Evolutionary conservation across 1,284 basidiomycete species (phyloP).

Genomic region (Ganoderma meredithae): DNA sequence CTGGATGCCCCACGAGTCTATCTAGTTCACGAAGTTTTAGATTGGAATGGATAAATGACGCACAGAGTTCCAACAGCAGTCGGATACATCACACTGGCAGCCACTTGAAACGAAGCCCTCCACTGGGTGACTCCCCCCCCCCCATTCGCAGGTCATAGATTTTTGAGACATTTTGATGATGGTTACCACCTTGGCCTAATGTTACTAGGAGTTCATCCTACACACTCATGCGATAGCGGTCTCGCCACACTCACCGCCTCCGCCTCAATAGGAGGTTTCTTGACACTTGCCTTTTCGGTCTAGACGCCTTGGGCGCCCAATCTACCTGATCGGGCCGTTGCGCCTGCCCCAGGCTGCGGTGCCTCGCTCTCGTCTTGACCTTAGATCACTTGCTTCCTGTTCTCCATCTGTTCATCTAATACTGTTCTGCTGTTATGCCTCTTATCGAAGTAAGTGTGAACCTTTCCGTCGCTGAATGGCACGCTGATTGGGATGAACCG

Average conservation of each 20-base stretch:
- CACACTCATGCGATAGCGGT: no score
- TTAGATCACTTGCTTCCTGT: not conserved
- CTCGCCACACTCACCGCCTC: no score
- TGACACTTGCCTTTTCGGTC: slow-evolving; percentile 7
- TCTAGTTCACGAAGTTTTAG: not conserved
- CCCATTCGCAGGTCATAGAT: no score
- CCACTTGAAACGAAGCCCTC: no score
- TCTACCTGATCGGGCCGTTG: not conserved
- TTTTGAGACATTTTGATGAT: no score
- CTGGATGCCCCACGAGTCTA: no score
- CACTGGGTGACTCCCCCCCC: no score
- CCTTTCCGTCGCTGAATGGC: not conserved
- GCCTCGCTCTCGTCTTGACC: slow-evolving; percentile 3
- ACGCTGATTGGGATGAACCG: not conserved
- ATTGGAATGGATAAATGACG: not conserved
- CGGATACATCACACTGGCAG: no score
- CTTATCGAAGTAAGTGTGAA: slow-evolving; percentile 29
- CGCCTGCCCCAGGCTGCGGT: not conserved
- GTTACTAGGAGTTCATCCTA: no score
- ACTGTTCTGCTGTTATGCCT: slow-evolving; percentile 16
- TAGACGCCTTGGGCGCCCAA: not conserved
- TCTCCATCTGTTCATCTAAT: not conserved
- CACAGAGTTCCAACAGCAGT: not conserved
- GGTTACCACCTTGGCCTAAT: no score
- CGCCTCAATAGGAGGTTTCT: not conserved